These are phyloP conservation scores for Fistulina hepatica DNA, from an alignment of 1,284 basidiomycete species.

Conservation along the genomic window DNA sequence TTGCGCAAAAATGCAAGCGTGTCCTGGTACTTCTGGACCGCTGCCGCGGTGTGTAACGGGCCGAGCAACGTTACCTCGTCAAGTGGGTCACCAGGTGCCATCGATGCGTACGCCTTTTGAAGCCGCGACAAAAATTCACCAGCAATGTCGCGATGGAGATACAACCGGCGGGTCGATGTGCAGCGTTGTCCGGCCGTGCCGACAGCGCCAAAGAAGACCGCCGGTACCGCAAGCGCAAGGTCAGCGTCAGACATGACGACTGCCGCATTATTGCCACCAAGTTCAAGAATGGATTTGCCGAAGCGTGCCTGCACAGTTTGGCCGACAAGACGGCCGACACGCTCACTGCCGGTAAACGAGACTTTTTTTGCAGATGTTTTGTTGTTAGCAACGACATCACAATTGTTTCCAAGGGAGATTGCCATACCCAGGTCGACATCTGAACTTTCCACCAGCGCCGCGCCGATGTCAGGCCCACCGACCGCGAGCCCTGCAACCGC, in stretches of 20 bases:
- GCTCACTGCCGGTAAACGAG: conserved; percentile 91
- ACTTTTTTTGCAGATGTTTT: conserved; percentile 32
- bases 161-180: conserved; percentile 85
- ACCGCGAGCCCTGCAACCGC: conserved; percentile 77
- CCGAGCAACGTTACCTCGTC: conserved; percentile 67
- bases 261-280: conserved; percentile 86
- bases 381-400: conserved; percentile 4
- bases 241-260: conserved; percentile 92
- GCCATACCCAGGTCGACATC: conserved; percentile 64
- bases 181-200: conserved; percentile 94
- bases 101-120: conserved; percentile 56
- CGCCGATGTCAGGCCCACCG: conserved; percentile 75
- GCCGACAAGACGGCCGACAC: conserved; percentile 76
- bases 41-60: conserved; percentile 68
- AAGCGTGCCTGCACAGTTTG: conserved; percentile 71
- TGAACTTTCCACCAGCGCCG: conserved; percentile 61
- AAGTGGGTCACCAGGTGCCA: conserved; percentile 78
- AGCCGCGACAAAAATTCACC: conserved; percentile 66
- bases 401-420: conserved; percentile 2
- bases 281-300: conserved; percentile 79
- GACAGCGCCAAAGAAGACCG: conserved; percentile 88
- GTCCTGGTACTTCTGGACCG: conserved; percentile 54
- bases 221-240: conserved; percentile 76
- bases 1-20: conserved; percentile 56
- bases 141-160: conserved; percentile 77